Conservation (phyloP, 192 early-diverging fungal species). For the Funneliformis mosseae region DNA sequence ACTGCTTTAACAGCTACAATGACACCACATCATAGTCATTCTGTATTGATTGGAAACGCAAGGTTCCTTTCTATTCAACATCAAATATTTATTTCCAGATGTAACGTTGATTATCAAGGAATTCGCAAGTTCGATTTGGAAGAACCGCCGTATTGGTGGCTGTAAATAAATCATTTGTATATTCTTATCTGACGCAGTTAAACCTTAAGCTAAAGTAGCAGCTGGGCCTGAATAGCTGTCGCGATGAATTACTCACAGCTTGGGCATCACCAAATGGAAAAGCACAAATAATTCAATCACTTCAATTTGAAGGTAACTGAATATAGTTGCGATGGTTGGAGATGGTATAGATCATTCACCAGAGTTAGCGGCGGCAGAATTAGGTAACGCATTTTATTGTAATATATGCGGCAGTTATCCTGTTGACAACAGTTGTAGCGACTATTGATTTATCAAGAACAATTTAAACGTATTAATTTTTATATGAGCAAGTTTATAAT, state of each 20-base stretch:
- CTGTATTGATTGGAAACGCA: constrained; percentile 76
- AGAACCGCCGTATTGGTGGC: constrained; percentile 83
- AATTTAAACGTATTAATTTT: constrained; percentile 85
- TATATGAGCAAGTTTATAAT: constrained; percentile 89
- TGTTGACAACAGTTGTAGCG: constrained; percentile 89
- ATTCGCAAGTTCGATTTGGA: constrained; percentile 65
- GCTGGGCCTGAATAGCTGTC: constrained; percentile 71
- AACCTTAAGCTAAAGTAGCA: constrained; percentile 72
- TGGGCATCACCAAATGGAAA: constrained; percentile 90
- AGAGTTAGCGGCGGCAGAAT: constrained; percentile 78
- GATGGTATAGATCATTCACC: constrained; percentile 97
- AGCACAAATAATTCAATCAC: constrained; percentile 66
- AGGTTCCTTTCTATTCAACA: constrained; percentile 57
- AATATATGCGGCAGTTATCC: constrained; percentile 89
- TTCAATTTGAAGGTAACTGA: constrained; percentile 59
- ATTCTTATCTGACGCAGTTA: constrained; percentile 84
- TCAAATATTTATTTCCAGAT: constrained; percentile 49
- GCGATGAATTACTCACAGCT: constrained; percentile 87
- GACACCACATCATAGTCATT: background rate
- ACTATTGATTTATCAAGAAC: constrained; percentile 83
- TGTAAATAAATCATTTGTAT: constrained; percentile 58
- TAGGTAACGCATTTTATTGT: constrained; percentile 94
- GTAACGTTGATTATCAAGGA: constrained; percentile 41
- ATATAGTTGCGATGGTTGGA: constrained; percentile 90
- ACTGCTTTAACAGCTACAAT: constrained; percentile 16